Evolutionary conservation across 345 rosid genomes (phyloP).

Genomic region (Corchorus olitorius): DNA sequence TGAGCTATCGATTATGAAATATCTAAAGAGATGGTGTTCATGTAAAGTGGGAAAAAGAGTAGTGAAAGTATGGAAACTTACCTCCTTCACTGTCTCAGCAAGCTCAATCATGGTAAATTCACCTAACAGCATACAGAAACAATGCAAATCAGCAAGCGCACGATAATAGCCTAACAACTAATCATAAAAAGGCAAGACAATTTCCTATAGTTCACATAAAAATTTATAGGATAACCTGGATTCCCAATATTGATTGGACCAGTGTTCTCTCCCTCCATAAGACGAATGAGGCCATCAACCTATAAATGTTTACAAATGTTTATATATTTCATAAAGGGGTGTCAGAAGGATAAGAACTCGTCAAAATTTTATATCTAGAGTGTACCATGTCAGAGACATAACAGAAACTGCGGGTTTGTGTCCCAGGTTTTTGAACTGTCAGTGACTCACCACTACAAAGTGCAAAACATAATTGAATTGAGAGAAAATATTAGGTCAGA

Average conservation of each 20-base stretch:
- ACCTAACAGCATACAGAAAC: conserved; percentile 39
- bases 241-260: conserved; percentile 98
- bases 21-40: neutral
- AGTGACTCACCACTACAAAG: conserved; percentile 72
- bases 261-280: conserved; percentile 94
- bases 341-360: neutral
- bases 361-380: neutral
- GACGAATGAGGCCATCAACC: conserved; percentile 95
- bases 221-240: conserved; percentile 55
- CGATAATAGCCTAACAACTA: neutral
- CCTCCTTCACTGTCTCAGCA: conserved; percentile 95
- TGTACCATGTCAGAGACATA: conserved; percentile 93
- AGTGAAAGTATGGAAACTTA: conserved; percentile 27
- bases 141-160: neutral
- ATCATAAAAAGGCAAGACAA: neutral
- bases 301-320: conserved; percentile 17
- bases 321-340: neutral
- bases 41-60: neutral
- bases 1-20: neutral
- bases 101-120: conserved; percentile 92
- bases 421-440: conserved; percentile 96
- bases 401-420: conserved; percentile 98
- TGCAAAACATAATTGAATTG: conserved; percentile 9
- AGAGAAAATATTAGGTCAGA: neutral
- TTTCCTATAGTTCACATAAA: neutral